Evolutionary conservation across 1,284 basidiomycete species (phyloP).

Genomic region (Coniophora puteana): DNA sequence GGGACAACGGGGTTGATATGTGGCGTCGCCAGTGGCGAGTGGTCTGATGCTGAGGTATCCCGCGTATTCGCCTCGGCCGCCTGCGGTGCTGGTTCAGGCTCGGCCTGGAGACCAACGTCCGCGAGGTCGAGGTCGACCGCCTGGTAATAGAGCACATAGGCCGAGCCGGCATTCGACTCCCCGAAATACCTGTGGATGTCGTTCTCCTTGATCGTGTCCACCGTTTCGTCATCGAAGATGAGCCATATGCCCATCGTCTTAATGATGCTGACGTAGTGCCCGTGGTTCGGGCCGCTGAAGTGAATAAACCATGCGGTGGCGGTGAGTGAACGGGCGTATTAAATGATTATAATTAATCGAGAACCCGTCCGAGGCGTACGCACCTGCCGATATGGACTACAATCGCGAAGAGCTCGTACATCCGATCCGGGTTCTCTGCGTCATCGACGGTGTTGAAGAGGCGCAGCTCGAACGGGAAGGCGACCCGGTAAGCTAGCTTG

Average conservation of each 20-base stretch:
- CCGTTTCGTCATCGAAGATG: slow-evolving; percentile 94
- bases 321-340: slow-evolving; percentile 14
- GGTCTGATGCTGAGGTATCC: slow-evolving; percentile 11
- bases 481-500: slow-evolving; percentile 94
- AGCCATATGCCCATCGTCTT: slow-evolving; percentile 86
- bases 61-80: slow-evolving; percentile 16
- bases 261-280: slow-evolving; percentile 95
- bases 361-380: slow-evolving; percentile 32
- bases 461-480: slow-evolving; percentile 91
- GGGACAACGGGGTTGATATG: slow-evolving; percentile 35
- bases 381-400: slow-evolving; percentile 97
- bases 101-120: slow-evolving; percentile 63
- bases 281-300: slow-evolving; percentile 90
- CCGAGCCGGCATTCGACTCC: slow-evolving; percentile 84
- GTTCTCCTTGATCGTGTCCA: slow-evolving; percentile 82
- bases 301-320: no score
- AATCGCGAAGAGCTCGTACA: slow-evolving; percentile 94
- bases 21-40: slow-evolving; percentile 24
- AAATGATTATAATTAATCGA: slow-evolving; percentile 1
- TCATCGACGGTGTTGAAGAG: slow-evolving; percentile 98
- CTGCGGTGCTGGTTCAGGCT: slow-evolving; percentile 21
- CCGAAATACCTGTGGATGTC: slow-evolving; percentile 96
- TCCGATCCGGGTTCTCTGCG: slow-evolving; percentile 79
- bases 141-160: slow-evolving; percentile 98
- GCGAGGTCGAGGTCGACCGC: slow-evolving; percentile 79